Evolutionary conservation across 768 basidiomycete species (phyloP), one percentile per base, ranked within the genome.

Genomic region (Cantharellus anzutake): DNA sequence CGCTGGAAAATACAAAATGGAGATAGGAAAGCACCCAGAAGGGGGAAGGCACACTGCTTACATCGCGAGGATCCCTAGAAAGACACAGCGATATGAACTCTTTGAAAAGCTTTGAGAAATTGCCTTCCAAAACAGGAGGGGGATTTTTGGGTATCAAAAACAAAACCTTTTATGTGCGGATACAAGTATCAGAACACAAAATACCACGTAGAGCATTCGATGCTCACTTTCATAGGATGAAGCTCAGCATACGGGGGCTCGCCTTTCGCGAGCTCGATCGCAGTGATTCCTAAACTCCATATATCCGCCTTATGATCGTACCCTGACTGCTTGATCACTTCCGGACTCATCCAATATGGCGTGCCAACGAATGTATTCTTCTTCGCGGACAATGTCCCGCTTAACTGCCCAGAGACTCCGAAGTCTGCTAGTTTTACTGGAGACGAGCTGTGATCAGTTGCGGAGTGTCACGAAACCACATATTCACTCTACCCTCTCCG

Each of bases 291-390:
- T 63, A 99, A 73, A 70, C 86, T 90, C 96, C 96, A 99, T 56
- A 99, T 97, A 70, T 99, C 96, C 14, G 96, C 96, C 69, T 97
- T 98, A 70, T 93, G 86, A 67, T 98, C 96, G 71, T 99, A 99
- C 3, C 96, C 96, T 60, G 91, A 94, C 72, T 99, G 96, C 70
- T 98, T 98, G 75, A 99, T 99, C 34, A 98, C 93, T 68, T 99
- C 96, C 3, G 96, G 96, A 4, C 90, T 91, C 96, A 99, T 99
- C 96, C 96, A 99, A 68, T 98, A 99, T 2, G 94, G 94, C 16
- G 94, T 93, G 38, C 90, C 90, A 40, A 94, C 94, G 68, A 93
- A 97, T 0, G 94, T 99, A 66, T 99, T 98, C 79, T 97, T 92
- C 79, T 90, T 91, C 20, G 87, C 88, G 5, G 86, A 88, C 51